Conservation (phyloP, 208 protist genomes). For the Acanthamoeba royreba region DNA sequence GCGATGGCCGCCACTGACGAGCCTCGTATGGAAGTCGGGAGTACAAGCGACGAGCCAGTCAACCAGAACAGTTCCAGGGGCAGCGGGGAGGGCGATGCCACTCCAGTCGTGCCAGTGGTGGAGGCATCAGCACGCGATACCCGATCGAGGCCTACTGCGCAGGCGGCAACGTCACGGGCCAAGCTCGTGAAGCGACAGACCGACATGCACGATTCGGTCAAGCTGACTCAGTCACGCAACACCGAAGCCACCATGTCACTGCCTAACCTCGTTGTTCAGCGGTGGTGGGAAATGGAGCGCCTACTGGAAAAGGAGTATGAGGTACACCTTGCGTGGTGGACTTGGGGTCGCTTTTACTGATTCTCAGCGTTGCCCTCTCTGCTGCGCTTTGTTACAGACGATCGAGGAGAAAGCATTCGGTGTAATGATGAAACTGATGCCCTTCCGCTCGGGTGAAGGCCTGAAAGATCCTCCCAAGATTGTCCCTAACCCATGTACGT, state of each 20-base stretch:
- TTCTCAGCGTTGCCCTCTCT: too few species aligned
- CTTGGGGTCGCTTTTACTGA: too few species aligned
- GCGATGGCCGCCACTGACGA: too few species aligned
- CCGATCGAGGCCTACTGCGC: not conserved
- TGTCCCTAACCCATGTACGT: not conserved
- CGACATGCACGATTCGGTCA: not conserved
- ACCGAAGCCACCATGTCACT: not conserved
- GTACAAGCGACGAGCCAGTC: too few species aligned
- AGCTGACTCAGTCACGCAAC: not conserved
- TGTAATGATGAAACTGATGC: not conserved
- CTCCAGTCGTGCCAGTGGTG: not conserved
- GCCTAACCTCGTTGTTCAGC: not conserved
- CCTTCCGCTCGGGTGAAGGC: not conserved
- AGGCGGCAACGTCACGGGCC: too few species aligned
- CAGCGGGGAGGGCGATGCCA: too few species aligned
- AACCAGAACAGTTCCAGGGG: too few species aligned
- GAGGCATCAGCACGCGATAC: not conserved
- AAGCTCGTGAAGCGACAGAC: not conserved
- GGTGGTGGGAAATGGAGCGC: not conserved
- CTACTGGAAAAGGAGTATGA: not conserved
- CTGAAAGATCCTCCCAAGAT: not conserved
- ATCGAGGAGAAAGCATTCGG: not conserved
- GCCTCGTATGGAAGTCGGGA: too few species aligned
- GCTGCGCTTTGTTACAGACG: too few species aligned
- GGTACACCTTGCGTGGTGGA: too few species aligned